Percentiles rank a stretch among this genome's conserved stretches.
phyloP scores from a whole-genome alignment of 208 protist species.

The Trypanosoma melophagium region DNA sequence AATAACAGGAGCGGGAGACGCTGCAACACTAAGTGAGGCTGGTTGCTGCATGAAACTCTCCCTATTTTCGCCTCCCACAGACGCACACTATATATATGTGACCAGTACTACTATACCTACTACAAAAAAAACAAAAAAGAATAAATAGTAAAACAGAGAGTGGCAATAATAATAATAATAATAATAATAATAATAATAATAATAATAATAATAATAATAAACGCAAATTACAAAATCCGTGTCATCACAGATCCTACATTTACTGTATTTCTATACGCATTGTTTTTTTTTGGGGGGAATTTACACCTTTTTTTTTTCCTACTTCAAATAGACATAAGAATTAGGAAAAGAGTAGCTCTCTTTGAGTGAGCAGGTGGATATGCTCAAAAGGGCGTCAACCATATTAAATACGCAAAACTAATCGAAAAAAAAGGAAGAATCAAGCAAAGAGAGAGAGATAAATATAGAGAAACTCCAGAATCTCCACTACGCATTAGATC shows the following conservation, averaged over 20 bases:
- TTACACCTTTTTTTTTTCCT: not conserved
- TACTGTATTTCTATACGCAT: no score
- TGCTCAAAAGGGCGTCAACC: no score
- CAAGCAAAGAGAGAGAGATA: constrained; percentile 1
- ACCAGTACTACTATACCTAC: not conserved
- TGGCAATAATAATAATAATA: no score
- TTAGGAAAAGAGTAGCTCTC: not conserved
- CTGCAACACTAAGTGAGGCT: constrained; percentile 38
- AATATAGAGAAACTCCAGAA: not conserved
- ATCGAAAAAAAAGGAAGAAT: not conserved
- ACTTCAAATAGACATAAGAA: not conserved
- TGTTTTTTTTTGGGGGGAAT: not conserved
- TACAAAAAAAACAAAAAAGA: not conserved
- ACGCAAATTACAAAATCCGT: no score
- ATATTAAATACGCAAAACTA: no score
- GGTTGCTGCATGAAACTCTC: constrained; percentile 40
- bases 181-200: no score
- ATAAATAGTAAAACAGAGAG: not conserved
- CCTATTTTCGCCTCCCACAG: not conserved
- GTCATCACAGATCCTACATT: no score
- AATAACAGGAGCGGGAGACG: constrained; percentile 53
- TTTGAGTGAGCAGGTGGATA: not conserved
- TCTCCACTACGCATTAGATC: not conserved
- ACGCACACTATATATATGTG: not conserved
- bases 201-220: no score